A percentile compares a stretch with the other conserved stretches of the same genome.
Evolutionary conservation across 1,139 yeast genomes (phyloP).

Genomic region (Hemisphaericaspora lyxosophila): DNA sequence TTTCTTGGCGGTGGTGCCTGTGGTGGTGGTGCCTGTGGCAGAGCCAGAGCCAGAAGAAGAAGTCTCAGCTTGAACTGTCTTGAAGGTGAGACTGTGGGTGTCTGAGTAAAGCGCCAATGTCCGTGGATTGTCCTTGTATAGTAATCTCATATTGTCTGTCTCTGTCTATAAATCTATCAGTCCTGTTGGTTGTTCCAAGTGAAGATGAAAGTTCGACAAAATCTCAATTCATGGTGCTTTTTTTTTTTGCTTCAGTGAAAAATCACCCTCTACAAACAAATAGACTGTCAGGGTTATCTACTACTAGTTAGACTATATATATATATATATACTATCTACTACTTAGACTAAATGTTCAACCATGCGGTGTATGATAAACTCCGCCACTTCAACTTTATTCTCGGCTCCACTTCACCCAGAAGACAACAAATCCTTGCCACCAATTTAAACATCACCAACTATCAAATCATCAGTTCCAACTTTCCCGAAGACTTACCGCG

Average conservation of each 20-base stretch:
- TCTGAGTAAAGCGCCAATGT: constrained; percentile 54
- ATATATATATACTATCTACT: too few species aligned
- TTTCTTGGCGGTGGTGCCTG: constrained; percentile 12
- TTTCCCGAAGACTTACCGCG: constrained; percentile 78
- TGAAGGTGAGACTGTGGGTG: constrained; percentile 51
- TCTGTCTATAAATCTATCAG: too few species aligned
- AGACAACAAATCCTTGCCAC: constrained; percentile 61
- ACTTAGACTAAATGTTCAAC: constrained; percentile 4
- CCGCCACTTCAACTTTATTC: constrained; percentile 39
- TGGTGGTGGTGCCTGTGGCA: too few species aligned
- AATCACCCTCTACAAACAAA: too few species aligned
- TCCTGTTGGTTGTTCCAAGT: too few species aligned
- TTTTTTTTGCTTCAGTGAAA: too few species aligned
- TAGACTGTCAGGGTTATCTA: background rate
- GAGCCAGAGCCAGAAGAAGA: too few species aligned
- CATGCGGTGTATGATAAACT: constrained; percentile 32
- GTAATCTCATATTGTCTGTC: constrained; percentile 51
- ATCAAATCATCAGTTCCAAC: constrained; percentile 51
- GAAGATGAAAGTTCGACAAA: too few species aligned
- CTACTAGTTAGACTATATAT: too few species aligned
- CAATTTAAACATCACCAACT: constrained; percentile 55
- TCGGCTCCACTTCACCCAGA: constrained; percentile 87
- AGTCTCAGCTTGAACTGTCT: constrained; percentile 22
- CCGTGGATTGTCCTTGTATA: constrained; percentile 51
- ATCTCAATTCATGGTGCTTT: too few species aligned